Conservation (phyloP, 345 rosid genomes). For the Dimocarpus longan region DNA sequence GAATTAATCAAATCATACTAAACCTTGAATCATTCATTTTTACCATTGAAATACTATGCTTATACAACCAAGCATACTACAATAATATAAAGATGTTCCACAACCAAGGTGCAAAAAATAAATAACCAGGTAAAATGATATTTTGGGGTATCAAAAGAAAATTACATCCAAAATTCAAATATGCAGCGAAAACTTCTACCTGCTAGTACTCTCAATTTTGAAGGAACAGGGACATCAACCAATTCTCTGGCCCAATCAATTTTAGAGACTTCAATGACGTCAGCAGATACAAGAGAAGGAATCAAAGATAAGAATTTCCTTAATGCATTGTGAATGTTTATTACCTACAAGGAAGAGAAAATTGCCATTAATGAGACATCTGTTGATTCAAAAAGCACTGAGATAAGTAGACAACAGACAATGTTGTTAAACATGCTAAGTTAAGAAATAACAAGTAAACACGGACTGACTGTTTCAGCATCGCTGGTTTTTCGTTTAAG, state of each 20-base stretch:
- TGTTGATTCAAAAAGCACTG: conserved; percentile 1
- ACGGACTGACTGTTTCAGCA: conserved; percentile 63
- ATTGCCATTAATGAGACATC: conserved; percentile 6
- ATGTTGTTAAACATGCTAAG: conserved; percentile 11
- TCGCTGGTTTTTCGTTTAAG: conserved; percentile 78
- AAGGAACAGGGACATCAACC: conserved; percentile 47
- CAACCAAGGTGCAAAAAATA: not conserved
- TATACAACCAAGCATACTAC: conserved; percentile 8
- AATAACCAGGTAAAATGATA: not conserved
- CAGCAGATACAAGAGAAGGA: conserved; percentile 54
- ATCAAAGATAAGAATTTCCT: conserved; percentile 63
- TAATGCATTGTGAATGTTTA: conserved; percentile 55
- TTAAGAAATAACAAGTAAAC: not conserved
- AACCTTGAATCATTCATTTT: not conserved
- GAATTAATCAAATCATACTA: not conserved
- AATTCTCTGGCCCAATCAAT: conserved; percentile 49
- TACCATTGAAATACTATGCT: not conserved
- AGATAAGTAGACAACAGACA: conserved; percentile 4
- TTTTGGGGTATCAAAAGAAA: not conserved
- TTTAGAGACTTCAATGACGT: conserved; percentile 36
- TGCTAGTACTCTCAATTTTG: conserved; percentile 62
- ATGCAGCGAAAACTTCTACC: conserved; percentile 35
- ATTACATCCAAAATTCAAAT: not conserved
- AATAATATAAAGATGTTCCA: not conserved
- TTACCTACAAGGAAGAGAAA: conserved; percentile 49